Evolutionary conservation across 2,329 filamentous ascomycete species (phyloP), one percentile per base, ranked within the genome.

Genomic region (Clonostachys sp.): DNA sequence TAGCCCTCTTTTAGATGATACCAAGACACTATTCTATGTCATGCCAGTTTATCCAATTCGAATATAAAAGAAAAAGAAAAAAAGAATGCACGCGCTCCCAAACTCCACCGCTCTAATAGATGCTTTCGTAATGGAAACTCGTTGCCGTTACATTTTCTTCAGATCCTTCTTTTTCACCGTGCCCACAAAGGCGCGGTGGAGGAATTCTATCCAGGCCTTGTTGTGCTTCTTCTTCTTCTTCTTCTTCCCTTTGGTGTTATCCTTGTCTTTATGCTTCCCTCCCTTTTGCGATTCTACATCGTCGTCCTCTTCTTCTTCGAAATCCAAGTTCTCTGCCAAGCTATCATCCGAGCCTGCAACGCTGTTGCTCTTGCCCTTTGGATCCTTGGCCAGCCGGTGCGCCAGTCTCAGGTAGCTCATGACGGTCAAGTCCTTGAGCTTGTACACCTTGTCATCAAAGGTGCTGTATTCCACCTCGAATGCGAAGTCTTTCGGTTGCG

Each of bases 381-480:
- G 50, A 54, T 45, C 55, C 57, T 48, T 48, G 12, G 51, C 40
- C 59, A 97, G 95, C 47, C 85, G 77, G 52, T 85, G 81, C 12
- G 94, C 94, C 43, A 97, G 75, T 51, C 87, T 78, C 41, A 97
- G 71, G 61, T 87, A 87, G 61, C 83, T 95, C 52, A 81, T 77
- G 45, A 96, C 87, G 0, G 92, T 97, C 63, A 99, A 70, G 65
- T 97, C 92, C 41, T 80, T 74, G 56, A 96, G 67, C 51, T 81
- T 78, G 62, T 91, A 96, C 2, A 86, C 65, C 49, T 81, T 69
- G 62, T 97, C 91, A 18, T 84, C 78, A 47, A 81, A 85, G 0
- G 91, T 97, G 62, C 84, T 84, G 63, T 99, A 99, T 64, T 96
- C 90, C 44, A 95, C 73, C 61, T 95, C 78, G 60, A 82, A 97